phyloP scores from a whole-genome alignment of 305 asterid genomes.

The Galium porrigens region DNA sequence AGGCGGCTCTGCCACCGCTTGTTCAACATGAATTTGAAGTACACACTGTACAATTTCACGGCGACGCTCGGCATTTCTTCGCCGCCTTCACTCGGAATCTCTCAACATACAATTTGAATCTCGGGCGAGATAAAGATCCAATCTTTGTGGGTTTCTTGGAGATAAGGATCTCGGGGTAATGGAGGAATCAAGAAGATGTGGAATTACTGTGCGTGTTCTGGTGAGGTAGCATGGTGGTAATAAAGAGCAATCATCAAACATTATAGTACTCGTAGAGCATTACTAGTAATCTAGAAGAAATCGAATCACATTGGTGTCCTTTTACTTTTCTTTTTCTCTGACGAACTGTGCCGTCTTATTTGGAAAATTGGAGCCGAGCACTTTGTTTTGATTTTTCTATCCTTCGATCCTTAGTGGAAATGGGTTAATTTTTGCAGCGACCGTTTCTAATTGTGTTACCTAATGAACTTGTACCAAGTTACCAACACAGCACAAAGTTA shows the following conservation, averaged over 20 bases:
- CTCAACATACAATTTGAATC: background rate
- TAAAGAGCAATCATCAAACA: constrained; percentile 5
- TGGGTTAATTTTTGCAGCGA: background rate
- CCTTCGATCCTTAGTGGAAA: background rate
- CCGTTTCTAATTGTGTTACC: background rate
- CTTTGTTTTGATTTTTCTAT: background rate
- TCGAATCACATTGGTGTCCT: background rate
- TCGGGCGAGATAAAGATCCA: constrained; percentile 3
- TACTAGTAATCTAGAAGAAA: background rate
- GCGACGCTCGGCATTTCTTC: constrained; percentile 82
- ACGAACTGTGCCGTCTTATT: background rate
- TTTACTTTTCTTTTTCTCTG: background rate
- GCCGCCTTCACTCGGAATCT: background rate
- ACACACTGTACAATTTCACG: constrained; percentile 69
- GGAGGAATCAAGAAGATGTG: background rate
- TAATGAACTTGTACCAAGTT: no score
- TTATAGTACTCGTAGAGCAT: no score
- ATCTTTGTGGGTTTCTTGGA: background rate
- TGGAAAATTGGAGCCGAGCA: background rate
- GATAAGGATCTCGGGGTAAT: background rate
- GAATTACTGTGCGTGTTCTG: background rate
- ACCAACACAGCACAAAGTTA: no score
- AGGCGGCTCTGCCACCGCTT: constrained; percentile 72
- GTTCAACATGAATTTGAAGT: constrained; percentile 69
- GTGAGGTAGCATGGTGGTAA: background rate